Base-by-base conservation (phyloP, 441 rosid species). In the Lepidium campestre region DNA sequence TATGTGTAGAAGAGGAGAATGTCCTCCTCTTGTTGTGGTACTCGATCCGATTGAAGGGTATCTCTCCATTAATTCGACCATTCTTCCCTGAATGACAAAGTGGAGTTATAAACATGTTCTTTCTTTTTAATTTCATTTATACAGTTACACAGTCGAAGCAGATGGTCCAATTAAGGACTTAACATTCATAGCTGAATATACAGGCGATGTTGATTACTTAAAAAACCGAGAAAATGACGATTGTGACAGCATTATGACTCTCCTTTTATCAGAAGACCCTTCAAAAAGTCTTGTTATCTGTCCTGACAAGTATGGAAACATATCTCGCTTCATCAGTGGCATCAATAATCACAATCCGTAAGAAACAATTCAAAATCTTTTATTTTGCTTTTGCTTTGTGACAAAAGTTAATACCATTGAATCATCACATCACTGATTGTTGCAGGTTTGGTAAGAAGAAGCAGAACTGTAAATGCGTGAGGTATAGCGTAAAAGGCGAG, bases 391-490 rank as follows among this genome's bases (percentile, higher is more conserved):
- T 18, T 27, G 9, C 10, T n/a, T 1, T 3, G 49, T 22, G 5
- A 18, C 31, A 7, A 25, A 34, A 40, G 9, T 29, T 36, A 10
- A 18, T 7, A 20, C 9, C 54, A 5, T 22, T 55, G 41, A 19
- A 32, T 50, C 39, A 63, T 32, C 39, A 22, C 54, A 57, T 56
- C 1, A 12, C 39, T 64, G 40, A 41, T 67, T 40, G 49, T 73
- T 84, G 88, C 96, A 92, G 93, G 83, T 87, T 84, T 48, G 86
- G 92, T 64, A 92, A 78, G 83, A 88, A 81, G 89, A 92, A 92
- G 85, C 93, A 85, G 84, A 92, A 92, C 71, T 84, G 93, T 75
- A 92, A 92, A 73, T 92, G 97, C 71, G 96, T 92, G 83, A 90
- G 98, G 80, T 92, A 85, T 73, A 75, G 75, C 79, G 82, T 88